Evolutionary conservation across 768 basidiomycete genomes (phyloP), one percentile per base, ranked within the genome.

Genomic region (Guyanaporus albipodus): DNA sequence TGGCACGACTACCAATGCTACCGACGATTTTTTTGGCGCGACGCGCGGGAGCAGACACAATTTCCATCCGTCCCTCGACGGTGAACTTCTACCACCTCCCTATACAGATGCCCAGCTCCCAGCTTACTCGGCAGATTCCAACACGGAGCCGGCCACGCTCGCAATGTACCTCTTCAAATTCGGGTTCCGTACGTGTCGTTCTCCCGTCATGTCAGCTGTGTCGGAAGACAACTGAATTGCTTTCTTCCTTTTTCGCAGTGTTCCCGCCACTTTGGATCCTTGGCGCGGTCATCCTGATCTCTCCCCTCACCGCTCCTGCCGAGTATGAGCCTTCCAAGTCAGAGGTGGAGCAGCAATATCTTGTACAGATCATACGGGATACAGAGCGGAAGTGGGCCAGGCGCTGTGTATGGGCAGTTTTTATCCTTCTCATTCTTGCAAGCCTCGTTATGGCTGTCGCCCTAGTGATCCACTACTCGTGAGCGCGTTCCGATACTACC

Each of bases 181-280:
- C 23, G 76, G 77, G 19, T 77, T 77, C 56, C 23, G 76, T 78
- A 51, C 60, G 76, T 69, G 6, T 38, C 26, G 2, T 29, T 10
- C 15, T 26, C 11, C 19, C n/a, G 36, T 17, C 14, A 6, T 10
- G 12, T 48, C 14, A 21, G 11, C 8, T n/a, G 6, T 9, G 18
- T 17, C 10, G 8, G n/a, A n/a, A 15, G 19, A 37, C 3, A 15
- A 43, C 28, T 46, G 44, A 42, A n/a, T n/a, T n/a, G n/a, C n/a
- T n/a, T n/a, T 23, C n/a, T 2, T 26, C 9, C 18, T 18, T 23
- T 47, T 14, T 50, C 28, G 1, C 51, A 75, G 75, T 77, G 42
- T 76, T 73, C 61, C 75, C 75, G n/a, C 70, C 67, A 14, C 70
- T 76, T 48, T 78, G 77, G 76, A 34, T 74, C 18, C 55, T 72